Conservation (phyloP, 768 basidiomycete genomes). For the Sarcomyxa edulis region DNA sequence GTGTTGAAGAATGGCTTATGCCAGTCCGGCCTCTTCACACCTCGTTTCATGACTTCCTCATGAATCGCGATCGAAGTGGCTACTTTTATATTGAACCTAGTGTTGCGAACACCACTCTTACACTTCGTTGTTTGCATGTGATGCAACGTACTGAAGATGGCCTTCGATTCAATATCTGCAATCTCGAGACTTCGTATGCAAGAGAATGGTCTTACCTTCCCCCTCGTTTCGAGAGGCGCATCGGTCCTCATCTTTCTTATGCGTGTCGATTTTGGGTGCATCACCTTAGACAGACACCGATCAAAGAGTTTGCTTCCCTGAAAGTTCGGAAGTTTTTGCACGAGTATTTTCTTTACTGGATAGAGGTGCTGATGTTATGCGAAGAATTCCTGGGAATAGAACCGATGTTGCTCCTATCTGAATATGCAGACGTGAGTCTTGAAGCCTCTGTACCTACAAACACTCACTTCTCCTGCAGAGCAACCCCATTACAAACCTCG, state of each 20-base stretch:
- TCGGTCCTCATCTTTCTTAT: constrained; percentile 26
- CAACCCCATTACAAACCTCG: no score
- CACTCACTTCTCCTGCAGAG: no score
- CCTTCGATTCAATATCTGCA: constrained; percentile 36
- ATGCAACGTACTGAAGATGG: constrained; percentile 25
- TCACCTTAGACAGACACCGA: constrained; percentile 15
- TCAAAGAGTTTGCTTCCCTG: constrained; percentile 6
- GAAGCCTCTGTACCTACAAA: no score
- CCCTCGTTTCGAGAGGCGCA: constrained; percentile 12
- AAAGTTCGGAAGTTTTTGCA: constrained; percentile 17
- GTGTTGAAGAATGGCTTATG: background rate
- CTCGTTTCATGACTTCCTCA: constrained; percentile 6
- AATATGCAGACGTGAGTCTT: no score
- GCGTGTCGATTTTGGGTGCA: constrained; percentile 31
- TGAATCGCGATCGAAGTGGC: background rate
- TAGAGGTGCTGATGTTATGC: constrained; percentile 26
- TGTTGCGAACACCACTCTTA: background rate
- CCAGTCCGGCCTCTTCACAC: constrained; percentile 1
- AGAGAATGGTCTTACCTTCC: constrained; percentile 15
- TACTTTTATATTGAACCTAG: background rate
- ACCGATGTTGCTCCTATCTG: no score
- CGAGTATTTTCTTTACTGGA: constrained; percentile 26
- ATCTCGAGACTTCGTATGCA: constrained; percentile 25
- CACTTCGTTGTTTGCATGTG: constrained; percentile 15
- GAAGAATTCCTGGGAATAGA: no score